phyloP scores from a whole-genome alignment of 352 stramenopile species.

The Pythium rhizo-oryzae region DNA sequence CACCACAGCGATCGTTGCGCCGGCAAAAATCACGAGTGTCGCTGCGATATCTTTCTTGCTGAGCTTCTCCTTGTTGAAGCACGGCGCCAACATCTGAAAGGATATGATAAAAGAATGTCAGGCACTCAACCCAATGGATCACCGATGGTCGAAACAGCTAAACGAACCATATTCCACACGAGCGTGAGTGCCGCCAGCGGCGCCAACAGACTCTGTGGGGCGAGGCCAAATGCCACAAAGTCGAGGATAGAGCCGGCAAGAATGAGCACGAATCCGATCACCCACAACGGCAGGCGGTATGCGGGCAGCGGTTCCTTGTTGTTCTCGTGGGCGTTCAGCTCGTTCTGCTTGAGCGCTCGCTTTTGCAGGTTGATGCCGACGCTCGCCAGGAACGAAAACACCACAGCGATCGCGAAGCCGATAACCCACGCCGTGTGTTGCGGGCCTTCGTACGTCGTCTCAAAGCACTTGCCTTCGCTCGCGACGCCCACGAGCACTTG shows the following conservation, averaged over 20 bases:
- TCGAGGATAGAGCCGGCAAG: conserved; percentile 81
- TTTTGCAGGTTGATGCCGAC: conserved; percentile 89
- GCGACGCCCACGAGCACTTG: conserved; percentile 31
- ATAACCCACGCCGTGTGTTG: conserved; percentile 71
- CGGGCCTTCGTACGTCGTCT: conserved; percentile 60
- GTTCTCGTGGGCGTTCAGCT: conserved; percentile 52
- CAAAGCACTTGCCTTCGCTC: conserved; percentile 71
- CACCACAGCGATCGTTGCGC: conserved; percentile 83
- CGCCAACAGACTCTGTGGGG: conserved; percentile 86
- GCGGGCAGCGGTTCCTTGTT: conserved; percentile 55
- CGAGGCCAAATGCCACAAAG: conserved; percentile 91
- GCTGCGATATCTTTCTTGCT: conserved; percentile 76
- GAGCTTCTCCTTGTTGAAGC: conserved; percentile 89
- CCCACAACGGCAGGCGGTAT: conserved; percentile 86
- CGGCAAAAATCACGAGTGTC: conserved; percentile 84
- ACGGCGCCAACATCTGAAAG: conserved; percentile 74
- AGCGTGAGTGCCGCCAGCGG: conserved; percentile 89
- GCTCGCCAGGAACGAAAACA: conserved; percentile 83
- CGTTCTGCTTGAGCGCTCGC: conserved; percentile 83
- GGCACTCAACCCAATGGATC: too few species aligned
- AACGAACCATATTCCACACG: conserved; percentile 93
- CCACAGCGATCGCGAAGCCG: conserved; percentile 77
- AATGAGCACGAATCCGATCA: conserved; percentile 86
- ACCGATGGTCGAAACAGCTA: too few species aligned
- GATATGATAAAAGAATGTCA: neutral